phyloP scores from a whole-genome alignment of 768 basidiomycete genomes.

The Termitomyces eurrhizus region DNA sequence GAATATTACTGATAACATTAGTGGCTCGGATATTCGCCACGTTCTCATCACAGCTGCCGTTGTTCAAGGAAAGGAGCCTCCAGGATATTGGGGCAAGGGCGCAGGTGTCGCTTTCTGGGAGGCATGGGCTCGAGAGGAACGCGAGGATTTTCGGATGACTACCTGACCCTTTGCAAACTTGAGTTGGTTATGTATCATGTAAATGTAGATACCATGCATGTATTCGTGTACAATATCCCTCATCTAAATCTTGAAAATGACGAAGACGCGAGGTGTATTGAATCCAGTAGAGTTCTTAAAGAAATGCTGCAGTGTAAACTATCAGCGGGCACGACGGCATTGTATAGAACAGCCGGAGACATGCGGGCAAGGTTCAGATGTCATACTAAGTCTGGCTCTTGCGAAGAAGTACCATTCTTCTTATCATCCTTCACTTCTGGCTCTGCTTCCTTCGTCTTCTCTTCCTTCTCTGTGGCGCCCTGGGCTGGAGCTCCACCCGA shows the following conservation, averaged over 20 bases:
- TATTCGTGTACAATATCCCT: slow-evolving; percentile 8
- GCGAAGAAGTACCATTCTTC: slow-evolving; percentile 23
- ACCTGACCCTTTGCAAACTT: not conserved
- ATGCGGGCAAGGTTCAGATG: slow-evolving; percentile 2
- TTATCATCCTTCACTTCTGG: slow-evolving; percentile 6
- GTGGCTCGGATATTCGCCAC: slow-evolving; percentile 59
- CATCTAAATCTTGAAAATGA: not conserved
- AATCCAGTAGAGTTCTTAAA: slow-evolving; percentile 11
- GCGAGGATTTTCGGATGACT: slow-evolving; percentile 11
- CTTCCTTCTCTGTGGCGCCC: slow-evolving; percentile 27
- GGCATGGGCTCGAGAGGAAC: slow-evolving; percentile 72
- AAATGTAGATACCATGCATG: slow-evolving; percentile 11
- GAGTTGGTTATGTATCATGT: slow-evolving; percentile 9
- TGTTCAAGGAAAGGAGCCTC: slow-evolving; percentile 56
- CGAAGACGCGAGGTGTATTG: slow-evolving; percentile 8
- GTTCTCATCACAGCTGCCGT: slow-evolving; percentile 77
- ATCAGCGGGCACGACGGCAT: slow-evolving; percentile 18
- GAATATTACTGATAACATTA: not conserved
- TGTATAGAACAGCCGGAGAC: slow-evolving; percentile 11
- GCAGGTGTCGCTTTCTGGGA: slow-evolving; percentile 70
- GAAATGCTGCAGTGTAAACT: slow-evolving; percentile 18
- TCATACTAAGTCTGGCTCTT: slow-evolving; percentile 14
- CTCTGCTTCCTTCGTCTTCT: slow-evolving; percentile 13
- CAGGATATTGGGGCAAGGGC: slow-evolving; percentile 73
- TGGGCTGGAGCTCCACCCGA: slow-evolving; percentile 22